phyloP scores from a whole-genome alignment of 306 rosid genomes.

The Myrica gale region DNA sequence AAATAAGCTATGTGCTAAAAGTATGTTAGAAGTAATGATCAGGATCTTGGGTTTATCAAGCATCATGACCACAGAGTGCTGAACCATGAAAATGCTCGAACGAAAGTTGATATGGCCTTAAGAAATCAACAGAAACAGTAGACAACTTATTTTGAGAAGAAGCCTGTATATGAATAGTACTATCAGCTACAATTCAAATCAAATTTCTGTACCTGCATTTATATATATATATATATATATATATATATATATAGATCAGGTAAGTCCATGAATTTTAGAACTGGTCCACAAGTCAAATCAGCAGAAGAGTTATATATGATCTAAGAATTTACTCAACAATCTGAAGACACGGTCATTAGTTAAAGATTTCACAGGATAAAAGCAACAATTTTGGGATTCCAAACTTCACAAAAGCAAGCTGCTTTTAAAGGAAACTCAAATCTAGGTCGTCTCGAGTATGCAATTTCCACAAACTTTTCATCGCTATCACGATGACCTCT shows the following conservation, averaged over 20 bases:
- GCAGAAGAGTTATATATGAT: neutral
- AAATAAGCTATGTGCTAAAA: neutral
- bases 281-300: neutral
- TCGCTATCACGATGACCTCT: neutral
- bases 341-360: neutral
- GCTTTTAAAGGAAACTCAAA: slow-evolving; percentile 1
- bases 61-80: neutral
- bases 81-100: neutral
- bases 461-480: neutral
- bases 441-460: neutral
- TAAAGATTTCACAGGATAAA: neutral
- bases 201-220: neutral
- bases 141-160: neutral
- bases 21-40: neutral
- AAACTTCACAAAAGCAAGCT: neutral
- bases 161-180: neutral
- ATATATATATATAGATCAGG: too few relatives aligned
- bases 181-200: neutral
- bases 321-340: neutral
- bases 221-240: too few relatives aligned
- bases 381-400: neutral
- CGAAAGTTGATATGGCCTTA: neutral
- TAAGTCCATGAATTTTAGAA: neutral
- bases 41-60: slow-evolving; percentile 1
- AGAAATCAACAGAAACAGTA: neutral